phyloP scores from a whole-genome alignment of 2,329 filamentous ascomycete species.

The Botrytis fabae region DNA sequence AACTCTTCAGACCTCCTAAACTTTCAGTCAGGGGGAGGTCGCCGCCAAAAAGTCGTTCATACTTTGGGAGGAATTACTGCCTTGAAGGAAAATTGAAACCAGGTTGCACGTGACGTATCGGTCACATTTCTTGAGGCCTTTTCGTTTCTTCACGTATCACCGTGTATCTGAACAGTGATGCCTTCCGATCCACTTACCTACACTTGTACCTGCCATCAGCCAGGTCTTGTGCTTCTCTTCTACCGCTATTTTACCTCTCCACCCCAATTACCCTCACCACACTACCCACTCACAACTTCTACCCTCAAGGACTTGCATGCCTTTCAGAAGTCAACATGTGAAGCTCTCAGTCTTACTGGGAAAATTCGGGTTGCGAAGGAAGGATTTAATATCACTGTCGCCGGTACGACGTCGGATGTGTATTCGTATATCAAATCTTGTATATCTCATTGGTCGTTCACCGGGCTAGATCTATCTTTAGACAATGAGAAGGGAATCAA shows the following conservation, averaged over 20 bases:
- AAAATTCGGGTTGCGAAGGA: conserved; percentile 40
- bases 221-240: conserved; percentile 39
- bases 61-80: not conserved
- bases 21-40: not conserved
- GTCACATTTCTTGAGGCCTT: not conserved
- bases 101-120: not conserved
- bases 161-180: conserved; percentile 5
- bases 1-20: accelerated
- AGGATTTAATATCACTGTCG: conserved; percentile 42
- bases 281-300: conserved; percentile 22
- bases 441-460: conserved; percentile 38
- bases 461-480: conserved; percentile 29
- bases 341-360: conserved; percentile 32
- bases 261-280: conserved; percentile 29
- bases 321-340: conserved; percentile 34
- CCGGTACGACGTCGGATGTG: conserved; percentile 32
- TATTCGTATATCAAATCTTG: conserved; percentile 36
- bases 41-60: not conserved
- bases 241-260: conserved; percentile 40
- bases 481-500: conserved; percentile 21
- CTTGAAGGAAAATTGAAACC: not conserved
- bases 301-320: conserved; percentile 25
- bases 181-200: conserved; percentile 39
- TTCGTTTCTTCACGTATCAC: not conserved
- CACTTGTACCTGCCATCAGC: conserved; percentile 35